Base-by-base conservation (phyloP, 2,329 filamentous ascomycete genomes). In the Keithomyces neogunnii region DNA sequence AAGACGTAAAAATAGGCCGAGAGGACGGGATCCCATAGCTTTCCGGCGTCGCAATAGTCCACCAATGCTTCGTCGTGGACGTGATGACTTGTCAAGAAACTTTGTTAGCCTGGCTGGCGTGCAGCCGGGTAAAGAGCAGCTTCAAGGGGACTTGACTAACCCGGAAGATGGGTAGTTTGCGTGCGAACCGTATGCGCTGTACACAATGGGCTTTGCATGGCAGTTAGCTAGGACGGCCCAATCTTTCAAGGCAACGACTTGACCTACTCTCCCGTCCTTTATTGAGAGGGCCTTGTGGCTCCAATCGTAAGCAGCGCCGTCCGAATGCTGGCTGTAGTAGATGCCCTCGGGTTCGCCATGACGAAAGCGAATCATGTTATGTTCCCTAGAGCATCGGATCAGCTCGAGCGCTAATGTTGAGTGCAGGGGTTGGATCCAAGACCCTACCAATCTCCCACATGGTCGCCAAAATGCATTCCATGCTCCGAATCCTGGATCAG, bases 331-430 rank as follows among this genome's bases (percentile, higher is more conserved):
- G 33, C 62, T 64, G 53, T 60, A 64, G 44, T 62, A 64, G 6
- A 64, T 62, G 0, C 61, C 62, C 0, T 43, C 48, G 1, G 62
- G 62, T 8, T 59, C 55, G 1, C 61, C 61, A 5, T 58, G 51
- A 5, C 32, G 57, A 32, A 66, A 66, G 0, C 63, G 62, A 2
- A 66, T 44, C 63, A 66, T 66, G 50, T 63, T 66, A 39, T 66
- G 61, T 31, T 66, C 63, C 63, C 62, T 64, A 33, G 19, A 26
- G n/a, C 8, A 30, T 30, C 9, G 9, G n/a, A 31, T 29, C 11
- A 13, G n/a, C 13, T n/a, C 11, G 47, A n/a, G 29, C 5, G 30
- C 9, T n/a, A 43, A 13, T 2, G 11, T 31, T n/a, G 35, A 28
- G 8, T 10, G n/a, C 36, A 48, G 2, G n/a, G 8, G 36, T 5